phyloP scores from a whole-genome alignment of 164 flowering plant species.

The Protea cynaroides region DNA sequence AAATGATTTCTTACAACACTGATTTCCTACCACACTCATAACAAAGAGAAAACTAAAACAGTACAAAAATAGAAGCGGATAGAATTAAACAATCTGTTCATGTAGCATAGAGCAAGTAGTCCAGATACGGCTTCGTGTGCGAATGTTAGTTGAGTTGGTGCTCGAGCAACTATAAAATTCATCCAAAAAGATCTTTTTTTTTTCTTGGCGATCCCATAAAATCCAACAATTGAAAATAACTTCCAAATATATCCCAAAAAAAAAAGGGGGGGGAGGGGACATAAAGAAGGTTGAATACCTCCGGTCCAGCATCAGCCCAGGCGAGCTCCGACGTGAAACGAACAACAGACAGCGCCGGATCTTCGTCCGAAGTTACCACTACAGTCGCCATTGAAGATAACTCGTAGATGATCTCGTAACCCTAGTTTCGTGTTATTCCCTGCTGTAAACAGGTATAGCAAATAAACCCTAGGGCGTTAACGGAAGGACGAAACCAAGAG shows the following conservation, averaged over 20 bases:
- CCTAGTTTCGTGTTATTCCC: slow-evolving; percentile 5
- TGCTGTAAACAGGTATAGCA: too few relatives aligned
- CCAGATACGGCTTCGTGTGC: too few relatives aligned
- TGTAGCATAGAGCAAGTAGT: too few relatives aligned
- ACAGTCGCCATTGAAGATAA: slow-evolving; percentile 60
- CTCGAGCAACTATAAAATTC: background rate
- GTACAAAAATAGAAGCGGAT: background rate
- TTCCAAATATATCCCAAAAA: too few relatives aligned
- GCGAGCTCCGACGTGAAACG: slow-evolving; percentile 77
- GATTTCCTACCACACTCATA: background rate
- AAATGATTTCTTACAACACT: background rate
- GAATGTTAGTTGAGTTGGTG: too few relatives aligned
- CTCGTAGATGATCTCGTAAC: slow-evolving; percentile 1
- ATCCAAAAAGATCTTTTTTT: background rate
- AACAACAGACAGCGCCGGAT: slow-evolving; percentile 72
- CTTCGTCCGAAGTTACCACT: slow-evolving; percentile 83
- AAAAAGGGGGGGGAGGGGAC: background rate
- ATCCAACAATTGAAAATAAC: background rate
- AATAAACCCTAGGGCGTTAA: too few relatives aligned
- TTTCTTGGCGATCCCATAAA: background rate
- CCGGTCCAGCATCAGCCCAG: slow-evolving; percentile 99
- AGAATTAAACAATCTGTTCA: too few relatives aligned
- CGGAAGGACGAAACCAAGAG: too few relatives aligned
- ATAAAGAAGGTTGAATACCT: slow-evolving; percentile 36
- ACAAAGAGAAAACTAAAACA: too few relatives aligned